phyloP scores from a whole-genome alignment of 2,329 filamentous ascomycete genomes.

The Alternaria infectoria region DNA sequence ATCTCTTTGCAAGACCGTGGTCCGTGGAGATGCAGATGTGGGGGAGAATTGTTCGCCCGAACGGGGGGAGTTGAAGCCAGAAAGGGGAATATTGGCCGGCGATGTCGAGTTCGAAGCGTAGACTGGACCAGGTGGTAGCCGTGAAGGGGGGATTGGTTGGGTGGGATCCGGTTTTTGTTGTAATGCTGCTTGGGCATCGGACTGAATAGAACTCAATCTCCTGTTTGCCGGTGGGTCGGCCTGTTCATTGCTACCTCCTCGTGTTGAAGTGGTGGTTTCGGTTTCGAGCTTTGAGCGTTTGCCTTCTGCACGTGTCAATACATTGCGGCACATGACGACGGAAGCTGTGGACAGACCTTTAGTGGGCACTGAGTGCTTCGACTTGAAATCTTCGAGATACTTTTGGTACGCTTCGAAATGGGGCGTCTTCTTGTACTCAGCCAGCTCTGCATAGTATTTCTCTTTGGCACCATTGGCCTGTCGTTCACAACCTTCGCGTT shows the following conservation, averaged over 20 bases:
- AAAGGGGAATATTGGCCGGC: constrained; percentile 38
- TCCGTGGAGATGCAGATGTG: constrained; percentile 42
- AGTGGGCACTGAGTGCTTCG: constrained; percentile 62
- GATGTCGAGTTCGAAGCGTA: constrained; percentile 43
- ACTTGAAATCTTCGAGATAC: constrained; percentile 80
- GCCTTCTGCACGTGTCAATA: constrained; percentile 44
- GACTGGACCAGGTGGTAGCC: constrained; percentile 32
- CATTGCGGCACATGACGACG: constrained; percentile 1
- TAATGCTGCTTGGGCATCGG: constrained; percentile 20
- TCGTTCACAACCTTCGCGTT: constrained; percentile 75
- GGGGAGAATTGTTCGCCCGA: constrained; percentile 44
- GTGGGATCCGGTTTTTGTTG: constrained; percentile 35
- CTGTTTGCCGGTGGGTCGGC: constrained; percentile 32
- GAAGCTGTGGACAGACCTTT: constrained; percentile 37
- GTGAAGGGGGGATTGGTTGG: constrained; percentile 32
- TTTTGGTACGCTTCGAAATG: constrained; percentile 72
- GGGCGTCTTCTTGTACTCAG: constrained; percentile 77
- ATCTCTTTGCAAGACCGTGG: constrained; percentile 35
- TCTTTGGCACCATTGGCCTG: constrained; percentile 77
- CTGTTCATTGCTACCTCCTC: constrained; percentile 41
- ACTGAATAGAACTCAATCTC: constrained; percentile 37
- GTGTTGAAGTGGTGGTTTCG: constrained; percentile 43
- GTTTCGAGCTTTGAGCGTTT: constrained; percentile 54
- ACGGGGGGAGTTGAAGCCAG: constrained; percentile 43
- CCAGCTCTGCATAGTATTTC: constrained; percentile 74